These are phyloP conservation scores for Halenospora varia DNA, from an alignment of 495 filamentous ascomycete genomes.

Conservation along the genomic window DNA sequence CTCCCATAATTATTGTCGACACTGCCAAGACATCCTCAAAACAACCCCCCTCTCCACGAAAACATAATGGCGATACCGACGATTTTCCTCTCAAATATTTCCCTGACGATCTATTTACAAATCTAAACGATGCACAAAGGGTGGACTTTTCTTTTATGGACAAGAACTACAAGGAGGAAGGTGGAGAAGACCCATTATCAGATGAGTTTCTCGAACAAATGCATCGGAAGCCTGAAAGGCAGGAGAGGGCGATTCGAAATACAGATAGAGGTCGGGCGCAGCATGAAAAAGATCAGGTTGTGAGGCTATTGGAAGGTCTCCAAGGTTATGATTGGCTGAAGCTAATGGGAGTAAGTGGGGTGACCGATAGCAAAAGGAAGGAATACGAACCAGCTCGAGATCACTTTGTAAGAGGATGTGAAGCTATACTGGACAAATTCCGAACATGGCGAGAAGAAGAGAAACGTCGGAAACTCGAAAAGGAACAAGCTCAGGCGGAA, in stretches of 20 bases:
- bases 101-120: slow-evolving; percentile 39
- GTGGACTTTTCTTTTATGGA: slow-evolving; percentile 55
- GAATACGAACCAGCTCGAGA: slow-evolving; percentile 81
- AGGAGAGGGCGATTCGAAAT: slow-evolving; percentile 90
- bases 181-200: slow-evolving; percentile 59
- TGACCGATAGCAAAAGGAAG: slow-evolving; percentile 78
- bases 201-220: slow-evolving; percentile 64
- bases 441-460: slow-evolving; percentile 85
- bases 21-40: slow-evolving; percentile 27
- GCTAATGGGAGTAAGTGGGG: slow-evolving; percentile 84
- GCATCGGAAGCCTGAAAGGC: slow-evolving; percentile 75
- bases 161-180: slow-evolving; percentile 33
- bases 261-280: slow-evolving; percentile 87
- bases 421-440: slow-evolving; percentile 81
- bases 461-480: slow-evolving; percentile 68
- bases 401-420: slow-evolving; percentile 77
- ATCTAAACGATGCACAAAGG: slow-evolving; percentile 47
- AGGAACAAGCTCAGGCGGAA: slow-evolving; percentile 49
- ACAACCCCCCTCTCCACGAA: slow-evolving; percentile 24
- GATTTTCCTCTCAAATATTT: slow-evolving; percentile 40
- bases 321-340: slow-evolving; percentile 91
- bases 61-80: slow-evolving; percentile 21
- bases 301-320: slow-evolving; percentile 80
- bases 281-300: slow-evolving; percentile 86
- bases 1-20: slow-evolving; percentile 54